Conservation (phyloP, 768 basidiomycete species). For the Collybia mongolica region DNA sequence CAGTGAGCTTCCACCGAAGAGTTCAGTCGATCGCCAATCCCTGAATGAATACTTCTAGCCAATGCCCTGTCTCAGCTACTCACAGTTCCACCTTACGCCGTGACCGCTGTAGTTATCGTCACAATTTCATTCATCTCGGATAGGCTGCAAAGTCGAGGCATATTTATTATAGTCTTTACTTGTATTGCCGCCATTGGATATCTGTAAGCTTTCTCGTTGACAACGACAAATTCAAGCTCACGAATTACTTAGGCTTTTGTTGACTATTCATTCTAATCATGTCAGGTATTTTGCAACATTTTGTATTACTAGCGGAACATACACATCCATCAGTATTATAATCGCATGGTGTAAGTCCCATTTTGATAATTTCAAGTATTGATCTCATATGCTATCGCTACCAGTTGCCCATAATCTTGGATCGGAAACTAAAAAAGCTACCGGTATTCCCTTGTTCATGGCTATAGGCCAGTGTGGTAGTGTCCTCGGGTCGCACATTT, state of each 20-base stretch:
- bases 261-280: conserved; percentile 49
- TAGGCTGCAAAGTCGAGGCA: conserved; percentile 58
- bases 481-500: conserved; percentile 68
- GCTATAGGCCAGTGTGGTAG: conserved; percentile 78
- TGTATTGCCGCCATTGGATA: conserved; percentile 58
- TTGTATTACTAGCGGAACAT: conserved; percentile 75
- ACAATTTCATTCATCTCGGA: conserved; percentile 62
- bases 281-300: conserved; percentile 77
- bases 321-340: conserved; percentile 69
- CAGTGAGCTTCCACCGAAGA: conserved; percentile 39
- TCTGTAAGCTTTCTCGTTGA: conserved; percentile 37
- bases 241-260: conserved; percentile 43
- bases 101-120: conserved; percentile 62
- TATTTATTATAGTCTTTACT: conserved; percentile 43
- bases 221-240: background rate
- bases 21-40: too few relatives aligned
- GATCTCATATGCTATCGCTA: background rate
- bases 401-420: conserved; percentile 72
- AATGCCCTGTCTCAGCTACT: conserved; percentile 67
- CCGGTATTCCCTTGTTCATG: conserved; percentile 77
- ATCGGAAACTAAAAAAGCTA: conserved; percentile 74
- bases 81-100: conserved; percentile 81
- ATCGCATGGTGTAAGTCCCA: conserved; percentile 73
- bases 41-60: conserved; percentile 31
- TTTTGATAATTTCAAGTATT: background rate